Percentiles rank a stretch among this genome's conserved stretches.
phyloP scores from a whole-genome alignment of 805 yeast genomes.

The Sungouiella thailandica region DNA sequence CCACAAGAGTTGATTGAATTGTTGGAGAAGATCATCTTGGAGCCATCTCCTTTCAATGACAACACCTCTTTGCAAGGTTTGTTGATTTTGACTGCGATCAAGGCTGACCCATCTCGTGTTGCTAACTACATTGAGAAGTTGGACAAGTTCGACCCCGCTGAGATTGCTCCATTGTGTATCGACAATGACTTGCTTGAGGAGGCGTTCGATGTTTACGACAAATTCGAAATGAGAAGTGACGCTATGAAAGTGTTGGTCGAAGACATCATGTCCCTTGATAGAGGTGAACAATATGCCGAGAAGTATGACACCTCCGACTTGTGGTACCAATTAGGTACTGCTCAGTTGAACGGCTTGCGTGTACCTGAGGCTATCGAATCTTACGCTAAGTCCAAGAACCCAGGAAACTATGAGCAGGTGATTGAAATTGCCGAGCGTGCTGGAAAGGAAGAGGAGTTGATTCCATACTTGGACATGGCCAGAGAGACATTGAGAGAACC shows the following conservation, averaged over 20 bases:
- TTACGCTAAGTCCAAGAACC: slow-evolving; percentile 87
- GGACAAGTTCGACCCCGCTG: slow-evolving; percentile 87
- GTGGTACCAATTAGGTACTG: slow-evolving; percentile 94
- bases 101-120: slow-evolving; percentile 88
- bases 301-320: slow-evolving; percentile 78
- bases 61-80: slow-evolving; percentile 93
- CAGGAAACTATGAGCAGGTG: slow-evolving; percentile 83
- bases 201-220: slow-evolving; percentile 88
- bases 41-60: slow-evolving; percentile 95
- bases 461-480: slow-evolving; percentile 85
- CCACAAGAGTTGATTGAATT: slow-evolving; percentile 92
- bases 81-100: slow-evolving; percentile 88
- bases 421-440: slow-evolving; percentile 93
- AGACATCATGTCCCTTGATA: slow-evolving; percentile 87
- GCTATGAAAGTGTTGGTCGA: slow-evolving; percentile 92
- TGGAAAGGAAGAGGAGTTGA: slow-evolving; percentile 90
- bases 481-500: slow-evolving; percentile 90
- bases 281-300: slow-evolving; percentile 92
- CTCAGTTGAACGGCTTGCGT: slow-evolving; percentile 91
- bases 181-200: slow-evolving; percentile 88
- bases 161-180: slow-evolving; percentile 87
- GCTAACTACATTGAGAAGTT: slow-evolving; percentile 78
- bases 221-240: slow-evolving; percentile 66
- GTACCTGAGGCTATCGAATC: slow-evolving; percentile 89
- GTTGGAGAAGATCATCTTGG: slow-evolving; percentile 91